Base-by-base conservation (phyloP, 805 yeast genomes). In the Diddensiella santjacobensis region DNA sequence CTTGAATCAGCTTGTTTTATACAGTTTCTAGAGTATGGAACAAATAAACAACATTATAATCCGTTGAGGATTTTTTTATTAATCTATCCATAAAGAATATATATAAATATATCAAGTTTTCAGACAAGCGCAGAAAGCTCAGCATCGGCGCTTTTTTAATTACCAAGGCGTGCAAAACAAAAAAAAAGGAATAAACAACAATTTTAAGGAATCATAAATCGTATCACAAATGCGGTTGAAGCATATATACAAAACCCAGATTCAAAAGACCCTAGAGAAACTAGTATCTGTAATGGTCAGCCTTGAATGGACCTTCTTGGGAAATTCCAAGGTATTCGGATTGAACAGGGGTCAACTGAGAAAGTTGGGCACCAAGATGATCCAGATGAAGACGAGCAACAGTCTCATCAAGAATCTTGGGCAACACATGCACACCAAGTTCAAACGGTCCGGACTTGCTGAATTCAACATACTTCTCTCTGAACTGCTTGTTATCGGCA, bases 371-470 rank as follows among this genome's bases (percentile, higher is more conserved):
- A 72, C 93, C 95, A 69, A 91, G 81, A 78, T 93, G 96, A 70
- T 74, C 87, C 75, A 91, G 84, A 78, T 91, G 99, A 72, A 89
- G 84, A 71, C 85, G 87, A 64, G 99, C 99, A 64, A 91, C 99
- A 64, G 96, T 87, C 83, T 91, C 99, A 74, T 91, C 99, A 75
- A 91, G 82, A 67, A 91, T 82, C 85, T 91, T 91, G 79, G 99
- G 99, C 70, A 91, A 79, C 66, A 86, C 83, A 77, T 91, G 96
- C 60, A 91, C 99, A 72, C 95, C 96, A 60, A 86, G 73, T 58
- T 78, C 80, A 75, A 89, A 93, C 65, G 90, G 84, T 69, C 95
- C 96, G 60, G 93, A 80, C 79, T 86, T 87, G 70, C 87, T 79
- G 72, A 93, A 91, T 80, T 91, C 98, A 57, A 87, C 84, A 74